Base-by-base conservation (phyloP, 257 asterid genomes). In the Ballota nigra region DNA sequence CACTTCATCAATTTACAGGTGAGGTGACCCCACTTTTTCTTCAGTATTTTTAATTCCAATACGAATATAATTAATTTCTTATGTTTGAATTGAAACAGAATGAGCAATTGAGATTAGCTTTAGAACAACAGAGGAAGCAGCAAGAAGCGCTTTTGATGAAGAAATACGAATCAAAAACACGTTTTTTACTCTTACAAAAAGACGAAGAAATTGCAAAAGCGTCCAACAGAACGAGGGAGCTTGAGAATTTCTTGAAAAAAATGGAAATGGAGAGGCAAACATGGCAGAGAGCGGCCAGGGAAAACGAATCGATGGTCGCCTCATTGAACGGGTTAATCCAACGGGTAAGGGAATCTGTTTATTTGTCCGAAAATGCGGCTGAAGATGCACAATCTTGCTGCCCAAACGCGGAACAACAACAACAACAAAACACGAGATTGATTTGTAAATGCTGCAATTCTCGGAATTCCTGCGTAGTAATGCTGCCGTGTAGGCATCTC, bases 401-500 rank as follows among this genome's bases (percentile, higher is more conserved):
- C 60, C 26, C 33, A n/a, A 1, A 20, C 1, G 34, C 33, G 7
- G 89, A 11, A n/a, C 31, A 13, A 31, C 5, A 43, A 61, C 4
- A 31, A 23, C 6, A 23, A 45, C 5, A 24, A 41, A 29, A 28
- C 33, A 0, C 2, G 26, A 8, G 31, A 4, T 23, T 18, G 15
- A 15, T 47, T 1, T 92, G 98, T 63, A 87, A 53, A 72, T 69
- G 84, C 40, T 92, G 98, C 82, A 76, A 76, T 31, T 9, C 55
- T 20, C 66, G 88, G 67, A 72, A 63, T 8, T 75, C 84, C 20
- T 75, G 92, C 57, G 82, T 90, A 13, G 71, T 92, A 1, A 63
- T 90, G 63, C 68, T 92, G 20, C 98, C 98, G 0, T 92, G 97
- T 45, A 78, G 96, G 45, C 98, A 92, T 52, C 83, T 92, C 6